These are phyloP conservation scores for Dujonia santamariae DNA, from an alignment of 1,139 yeast species.

Conservation along the genomic window DNA sequence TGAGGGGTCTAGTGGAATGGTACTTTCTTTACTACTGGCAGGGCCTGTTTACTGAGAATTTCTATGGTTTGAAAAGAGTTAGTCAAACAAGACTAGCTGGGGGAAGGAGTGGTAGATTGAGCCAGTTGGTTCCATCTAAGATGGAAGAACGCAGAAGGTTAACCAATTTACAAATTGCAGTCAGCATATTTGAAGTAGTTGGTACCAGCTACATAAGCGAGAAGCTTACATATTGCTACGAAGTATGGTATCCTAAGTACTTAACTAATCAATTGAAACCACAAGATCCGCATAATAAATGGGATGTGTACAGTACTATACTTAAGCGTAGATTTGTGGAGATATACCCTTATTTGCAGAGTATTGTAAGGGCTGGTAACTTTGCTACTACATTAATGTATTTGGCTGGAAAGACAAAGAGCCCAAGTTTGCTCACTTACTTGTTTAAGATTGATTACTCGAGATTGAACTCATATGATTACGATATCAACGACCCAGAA, in stretches of 20 bases:
- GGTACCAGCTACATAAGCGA: constrained; percentile 68
- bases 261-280: constrained; percentile 44
- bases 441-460: constrained; percentile 67
- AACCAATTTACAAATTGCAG: constrained; percentile 50
- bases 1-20: constrained; percentile 72
- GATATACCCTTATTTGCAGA: constrained; percentile 58
- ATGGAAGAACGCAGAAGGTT: constrained; percentile 57
- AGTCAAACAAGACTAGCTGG: constrained; percentile 38
- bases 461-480: constrained; percentile 63
- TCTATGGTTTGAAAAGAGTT: constrained; percentile 81
- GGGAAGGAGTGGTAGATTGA: constrained; percentile 27
- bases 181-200: constrained; percentile 60
- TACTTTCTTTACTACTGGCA: constrained; percentile 73
- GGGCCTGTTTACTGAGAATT: constrained; percentile 86
- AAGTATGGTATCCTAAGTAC: constrained; percentile 57
- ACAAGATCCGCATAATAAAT: constrained; percentile 27
- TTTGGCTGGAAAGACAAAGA: constrained; percentile 63
- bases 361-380: constrained; percentile 47
- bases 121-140: constrained; percentile 45
- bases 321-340: constrained; percentile 50
- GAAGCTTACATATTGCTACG: constrained; percentile 66
- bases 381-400: constrained; percentile 63
- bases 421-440: constrained; percentile 63
- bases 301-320: constrained; percentile 26
- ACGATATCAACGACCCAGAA: constrained; percentile 44